Evolutionary conservation across 148 eudicot genomes (phyloP), one percentile per base, ranked within the genome.

Genomic region (Fagopyrum esculentum): DNA sequence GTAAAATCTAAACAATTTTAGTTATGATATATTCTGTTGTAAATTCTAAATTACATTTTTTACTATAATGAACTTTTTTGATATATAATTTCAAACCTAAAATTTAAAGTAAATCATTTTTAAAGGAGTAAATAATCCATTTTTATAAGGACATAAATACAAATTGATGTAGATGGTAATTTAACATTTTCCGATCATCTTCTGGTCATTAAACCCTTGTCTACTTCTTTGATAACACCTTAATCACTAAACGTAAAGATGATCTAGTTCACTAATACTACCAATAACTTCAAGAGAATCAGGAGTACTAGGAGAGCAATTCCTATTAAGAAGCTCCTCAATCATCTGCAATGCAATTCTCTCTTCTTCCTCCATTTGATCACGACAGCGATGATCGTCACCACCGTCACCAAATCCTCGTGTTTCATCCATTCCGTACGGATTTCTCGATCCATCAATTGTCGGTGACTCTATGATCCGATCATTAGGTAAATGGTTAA

Each of bases 301-400:
- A 76, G 73, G 60, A 69, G 49, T 76, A 69, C 13, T 16, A 44
- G 66, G 78, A 26, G n/a, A 49, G 56, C 43, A 57, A 80, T 74
- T 83, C 71, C 43, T 71, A 75, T 74, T 71, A 44, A 83, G 85
- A 43, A 86, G 76, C 40, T 86, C 89, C 17, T 86, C 86, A 47
- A 86, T 82, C 89, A 86, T 84, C 76, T 86, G 89, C 78, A 81
- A 50, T 50, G 86, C 82, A 74, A 82, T 73, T 43, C 77, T 84
- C 49, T 82, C 83, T 57, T 82, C 85, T 74, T 85, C 87, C 69
- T 78, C 77, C 77, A 66, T 51, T 3, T 19, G 72, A 63, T 12
- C n/a, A 59, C 12, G 29, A 17, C 68, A 45, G 63, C 64, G 13
- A 70, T 44, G 6, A 56, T 74, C 29, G 22, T 57, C 76, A 66